Conservation (phyloP, 140 eudicot genomes). For the Cichorium intybus region DNA sequence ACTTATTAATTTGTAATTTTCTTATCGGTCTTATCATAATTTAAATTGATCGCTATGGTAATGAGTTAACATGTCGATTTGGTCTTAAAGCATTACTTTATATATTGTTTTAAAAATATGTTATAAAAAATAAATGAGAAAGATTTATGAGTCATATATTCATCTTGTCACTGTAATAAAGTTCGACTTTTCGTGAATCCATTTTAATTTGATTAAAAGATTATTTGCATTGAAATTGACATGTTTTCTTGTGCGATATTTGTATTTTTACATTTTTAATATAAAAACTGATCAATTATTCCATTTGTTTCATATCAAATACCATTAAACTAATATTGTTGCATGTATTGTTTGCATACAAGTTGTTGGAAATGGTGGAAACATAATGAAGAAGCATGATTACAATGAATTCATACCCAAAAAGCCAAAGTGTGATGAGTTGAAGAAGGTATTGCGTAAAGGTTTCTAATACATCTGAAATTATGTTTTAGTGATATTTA, state of each 20-base stretch:
- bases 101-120: too few relatives aligned
- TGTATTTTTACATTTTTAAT: too few relatives aligned
- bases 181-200: neutral
- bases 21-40: too few relatives aligned
- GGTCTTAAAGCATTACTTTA: neutral
- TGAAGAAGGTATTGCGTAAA: constrained; percentile 42
- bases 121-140: too few relatives aligned
- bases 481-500: constrained; percentile 33
- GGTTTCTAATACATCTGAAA: constrained; percentile 28
- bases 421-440: constrained; percentile 39
- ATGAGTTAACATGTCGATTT: neutral
- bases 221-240: neutral
- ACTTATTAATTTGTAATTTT: too few relatives aligned
- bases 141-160: neutral
- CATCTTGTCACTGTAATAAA: neutral
- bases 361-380: neutral
- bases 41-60: too few relatives aligned
- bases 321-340: neutral
- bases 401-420: constrained; percentile 24
- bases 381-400: constrained; percentile 26
- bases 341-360: neutral
- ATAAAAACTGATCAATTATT: neutral
- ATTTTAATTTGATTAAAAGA: neutral
- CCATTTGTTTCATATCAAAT: neutral
- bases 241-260: neutral